Evolutionary conservation across 2,329 filamentous ascomycete genomes (phyloP).

Genomic region (Dichotomopilus funicola): DNA sequence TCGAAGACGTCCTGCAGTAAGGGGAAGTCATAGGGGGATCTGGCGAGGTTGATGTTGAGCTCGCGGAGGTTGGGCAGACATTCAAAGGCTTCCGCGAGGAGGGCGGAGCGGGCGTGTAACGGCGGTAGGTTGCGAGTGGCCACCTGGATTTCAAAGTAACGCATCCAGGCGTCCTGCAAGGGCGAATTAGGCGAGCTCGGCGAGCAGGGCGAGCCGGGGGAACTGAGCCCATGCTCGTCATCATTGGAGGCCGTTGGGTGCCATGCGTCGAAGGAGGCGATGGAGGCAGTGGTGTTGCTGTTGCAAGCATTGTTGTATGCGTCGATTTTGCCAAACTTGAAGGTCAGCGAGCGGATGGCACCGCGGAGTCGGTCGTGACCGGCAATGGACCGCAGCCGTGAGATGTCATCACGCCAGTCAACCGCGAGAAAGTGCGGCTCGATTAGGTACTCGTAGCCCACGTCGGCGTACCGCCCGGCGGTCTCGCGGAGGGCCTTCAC

Average conservation of each 20-base stretch:
- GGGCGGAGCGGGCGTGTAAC: slow-evolving; percentile 31
- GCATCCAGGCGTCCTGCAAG: slow-evolving; percentile 32
- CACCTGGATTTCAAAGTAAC: slow-evolving; percentile 33
- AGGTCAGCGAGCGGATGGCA: slow-evolving; percentile 37
- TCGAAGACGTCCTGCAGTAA: slow-evolving; percentile 33
- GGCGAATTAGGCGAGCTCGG: slow-evolving; percentile 24
- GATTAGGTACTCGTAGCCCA: slow-evolving; percentile 39
- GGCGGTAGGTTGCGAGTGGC: slow-evolving; percentile 30
- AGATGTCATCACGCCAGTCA: slow-evolving; percentile 40
- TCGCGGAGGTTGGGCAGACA: slow-evolving; percentile 35
- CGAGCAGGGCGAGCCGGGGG: no score
- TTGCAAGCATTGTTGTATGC: slow-evolving; percentile 36
- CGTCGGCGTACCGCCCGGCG: slow-evolving; percentile 33
- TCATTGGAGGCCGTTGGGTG: no score
- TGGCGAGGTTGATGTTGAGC: slow-evolving; percentile 37
- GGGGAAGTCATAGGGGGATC: slow-evolving; percentile 35
- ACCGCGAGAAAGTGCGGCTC: slow-evolving; percentile 36
- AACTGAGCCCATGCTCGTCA: no score
- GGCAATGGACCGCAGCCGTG: slow-evolving; percentile 39
- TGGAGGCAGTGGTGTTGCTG: slow-evolving; percentile 31
- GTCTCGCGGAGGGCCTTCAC: slow-evolving; percentile 37
- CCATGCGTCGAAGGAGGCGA: no score
- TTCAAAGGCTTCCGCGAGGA: slow-evolving; percentile 35
- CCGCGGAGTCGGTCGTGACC: slow-evolving; percentile 36
- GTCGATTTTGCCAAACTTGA: slow-evolving; percentile 40